phyloP scores from a whole-genome alignment of 2,329 filamentous ascomycete genomes.

The Fusarium verrucosum region DNA sequence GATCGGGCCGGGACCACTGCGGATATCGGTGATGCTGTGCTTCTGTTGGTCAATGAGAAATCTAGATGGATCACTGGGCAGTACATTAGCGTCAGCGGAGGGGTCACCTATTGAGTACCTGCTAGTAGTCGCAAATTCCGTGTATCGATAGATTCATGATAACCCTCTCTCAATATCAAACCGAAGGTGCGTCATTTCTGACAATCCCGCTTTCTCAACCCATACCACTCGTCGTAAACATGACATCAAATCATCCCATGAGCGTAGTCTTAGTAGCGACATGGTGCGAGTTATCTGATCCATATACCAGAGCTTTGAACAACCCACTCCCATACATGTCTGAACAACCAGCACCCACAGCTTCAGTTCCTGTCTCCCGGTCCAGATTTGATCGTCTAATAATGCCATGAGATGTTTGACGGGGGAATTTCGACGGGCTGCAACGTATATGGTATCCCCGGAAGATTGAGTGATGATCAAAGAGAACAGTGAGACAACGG shows the following conservation, averaged over 20 bases:
- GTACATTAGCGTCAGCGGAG: constrained; percentile 13
- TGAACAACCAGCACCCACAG: constrained; percentile 32
- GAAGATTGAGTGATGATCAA: constrained; percentile 26
- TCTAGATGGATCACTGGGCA: constrained; percentile 31
- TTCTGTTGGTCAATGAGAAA: constrained; percentile 21
- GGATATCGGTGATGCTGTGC: constrained; percentile 53
- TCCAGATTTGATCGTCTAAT: neutral
- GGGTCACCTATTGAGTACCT: neutral
- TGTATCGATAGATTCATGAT: no score
- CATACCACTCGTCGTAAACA: constrained; percentile 15
- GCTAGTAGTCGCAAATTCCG: neutral
- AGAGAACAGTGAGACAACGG: constrained; percentile 4
- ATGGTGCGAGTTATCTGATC: constrained; percentile 6
- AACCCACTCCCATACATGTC: neutral
- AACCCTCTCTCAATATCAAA: constrained; percentile 3
- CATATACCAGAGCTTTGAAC: constrained; percentile 14
- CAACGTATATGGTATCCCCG: constrained; percentile 13
- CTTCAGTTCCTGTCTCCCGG: constrained; percentile 1
- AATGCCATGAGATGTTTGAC: neutral
- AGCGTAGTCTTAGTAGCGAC: neutral
- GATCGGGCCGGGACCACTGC: constrained; percentile 48
- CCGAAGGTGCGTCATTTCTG: constrained; percentile 21
- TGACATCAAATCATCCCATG: constrained; percentile 14
- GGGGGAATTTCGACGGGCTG: neutral
- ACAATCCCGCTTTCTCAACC: constrained; percentile 12